Evolutionary conservation across 768 basidiomycete genomes (phyloP), one percentile per base, ranked within the genome.

Genomic region (Daedalea quercina): DNA sequence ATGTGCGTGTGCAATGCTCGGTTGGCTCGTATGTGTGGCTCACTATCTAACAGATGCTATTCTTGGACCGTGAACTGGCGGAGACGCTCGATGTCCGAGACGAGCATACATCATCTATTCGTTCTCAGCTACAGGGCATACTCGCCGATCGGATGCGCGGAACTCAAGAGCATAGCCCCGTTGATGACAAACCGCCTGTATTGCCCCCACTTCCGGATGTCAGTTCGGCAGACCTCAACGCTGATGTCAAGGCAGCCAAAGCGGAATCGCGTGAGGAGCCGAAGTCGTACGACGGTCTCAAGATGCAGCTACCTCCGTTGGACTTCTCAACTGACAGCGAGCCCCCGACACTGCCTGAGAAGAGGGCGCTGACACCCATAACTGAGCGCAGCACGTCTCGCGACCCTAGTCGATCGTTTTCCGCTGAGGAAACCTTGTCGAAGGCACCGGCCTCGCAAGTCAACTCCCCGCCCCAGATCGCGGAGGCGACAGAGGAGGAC

Each of bases 41-140:
- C 6, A 19, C 19, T 17, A 19, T 26, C n/a, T n/a, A 53, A 9
- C 59, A 94, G 90, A 76, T 81, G 49, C 79, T 96, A 20, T 96
- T 97, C 75, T 75, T 96, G 51, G 89, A 93, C 53, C 82, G 92
- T 49, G 91, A 92, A 58, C 68, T 80, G 15, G 91, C 87, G 11
- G 85, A 93, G 66, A 69, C 69, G n/a, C 70, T 90, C 60, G 87
- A 93, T 64, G 85, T 83, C 44, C 74, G 85, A 49, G 82, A 88
- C 47, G 87, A 90, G 57, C 78, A 79, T n/a, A 90, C 89, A 6
- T 85, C 89, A 3, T 69, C 73, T 9, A 76, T 87, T 57, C 76
- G 91, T 13, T 72, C 78, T 4, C 75, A 78, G 53, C 72, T 93
- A 50, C 73, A 83, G 54, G 73, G 74, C 43, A 77, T 90, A 22